A percentile compares a stretch with the other conserved stretches of the same genome.
phyloP scores from a whole-genome alignment of 2,329 filamentous ascomycete species.

The Xylogone sp. region DNA sequence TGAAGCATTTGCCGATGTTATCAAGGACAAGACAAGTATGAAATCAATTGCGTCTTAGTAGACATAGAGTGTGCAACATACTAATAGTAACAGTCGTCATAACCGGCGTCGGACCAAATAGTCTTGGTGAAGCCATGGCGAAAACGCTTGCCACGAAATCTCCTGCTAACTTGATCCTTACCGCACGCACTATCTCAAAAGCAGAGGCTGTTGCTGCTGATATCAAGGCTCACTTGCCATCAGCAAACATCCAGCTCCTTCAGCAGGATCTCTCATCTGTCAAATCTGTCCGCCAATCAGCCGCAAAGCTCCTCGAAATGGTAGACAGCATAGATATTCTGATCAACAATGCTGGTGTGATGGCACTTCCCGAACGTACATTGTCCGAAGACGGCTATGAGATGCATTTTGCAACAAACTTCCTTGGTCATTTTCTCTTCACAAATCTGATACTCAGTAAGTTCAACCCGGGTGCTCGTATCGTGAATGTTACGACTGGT shows the following conservation, averaged over 20 bases:
- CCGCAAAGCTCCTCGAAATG: constrained; percentile 28
- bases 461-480: not conserved
- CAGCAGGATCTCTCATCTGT: constrained; percentile 34
- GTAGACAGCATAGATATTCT: constrained; percentile 30
- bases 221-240: constrained; percentile 4
- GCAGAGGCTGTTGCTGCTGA: constrained; percentile 7
- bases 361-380: not conserved
- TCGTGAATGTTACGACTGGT: not conserved
- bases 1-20: constrained; percentile 28
- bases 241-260: constrained; percentile 5
- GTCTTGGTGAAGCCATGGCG: not conserved
- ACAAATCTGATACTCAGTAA: not conserved
- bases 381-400: constrained; percentile 2
- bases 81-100: not conserved
- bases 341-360: constrained; percentile 17
- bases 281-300: constrained; percentile 34
- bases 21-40: constrained; percentile 31
- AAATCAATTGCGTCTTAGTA: not conserved
- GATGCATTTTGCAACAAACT: constrained; percentile 6
- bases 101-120: not conserved
- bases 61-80: not conserved
- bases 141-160: constrained; percentile 17
- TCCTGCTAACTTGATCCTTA: constrained; percentile 12
- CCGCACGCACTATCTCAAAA: constrained; percentile 11
- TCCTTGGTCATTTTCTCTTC: constrained; percentile 5